Evolutionary conservation across 208 protist genomes (phyloP).

Genomic region (Wallacemonas sp.): DNA sequence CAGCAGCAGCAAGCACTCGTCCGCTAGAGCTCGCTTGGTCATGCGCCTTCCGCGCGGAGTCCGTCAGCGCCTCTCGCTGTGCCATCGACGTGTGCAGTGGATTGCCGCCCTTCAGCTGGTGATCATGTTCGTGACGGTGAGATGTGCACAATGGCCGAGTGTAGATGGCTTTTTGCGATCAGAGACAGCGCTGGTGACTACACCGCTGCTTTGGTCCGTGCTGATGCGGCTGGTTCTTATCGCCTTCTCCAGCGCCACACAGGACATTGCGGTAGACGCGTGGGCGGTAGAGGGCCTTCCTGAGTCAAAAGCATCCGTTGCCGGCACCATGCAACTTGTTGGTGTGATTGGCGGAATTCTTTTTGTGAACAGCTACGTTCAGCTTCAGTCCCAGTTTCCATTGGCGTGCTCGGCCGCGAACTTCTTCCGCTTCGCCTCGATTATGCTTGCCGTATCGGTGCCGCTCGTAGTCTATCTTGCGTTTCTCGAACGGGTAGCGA

Average conservation of each 20-base stretch:
- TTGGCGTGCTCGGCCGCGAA: not conserved
- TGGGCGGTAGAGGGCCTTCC: conserved; percentile 29
- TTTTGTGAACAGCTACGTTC: not conserved
- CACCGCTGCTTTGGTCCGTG: not conserved
- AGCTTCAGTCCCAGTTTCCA: not conserved
- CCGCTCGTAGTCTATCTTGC: not conserved
- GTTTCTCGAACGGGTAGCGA: not conserved
- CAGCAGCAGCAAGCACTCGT: not conserved
- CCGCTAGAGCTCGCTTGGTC: not conserved
- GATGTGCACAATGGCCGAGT: not conserved
- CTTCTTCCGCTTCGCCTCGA: not conserved
- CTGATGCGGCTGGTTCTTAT: conserved; percentile 11
- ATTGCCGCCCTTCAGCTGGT: conserved; percentile 11
- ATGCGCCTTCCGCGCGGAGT: not conserved
- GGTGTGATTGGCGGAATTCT: conserved; percentile 10
- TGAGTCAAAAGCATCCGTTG: not conserved
- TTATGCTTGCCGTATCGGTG: not conserved
- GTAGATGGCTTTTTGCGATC: not conserved
- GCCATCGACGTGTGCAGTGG: conserved; percentile 14
- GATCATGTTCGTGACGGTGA: not conserved
- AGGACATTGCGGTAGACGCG: conserved; percentile 43
- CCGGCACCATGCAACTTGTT: conserved; percentile 15
- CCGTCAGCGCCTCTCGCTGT: not conserved
- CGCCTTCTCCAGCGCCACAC: conserved; percentile 28
- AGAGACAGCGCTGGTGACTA: not conserved